phyloP scores from a whole-genome alignment of 73 alveolate species.

The Symbiodinium pilosum region DNA sequence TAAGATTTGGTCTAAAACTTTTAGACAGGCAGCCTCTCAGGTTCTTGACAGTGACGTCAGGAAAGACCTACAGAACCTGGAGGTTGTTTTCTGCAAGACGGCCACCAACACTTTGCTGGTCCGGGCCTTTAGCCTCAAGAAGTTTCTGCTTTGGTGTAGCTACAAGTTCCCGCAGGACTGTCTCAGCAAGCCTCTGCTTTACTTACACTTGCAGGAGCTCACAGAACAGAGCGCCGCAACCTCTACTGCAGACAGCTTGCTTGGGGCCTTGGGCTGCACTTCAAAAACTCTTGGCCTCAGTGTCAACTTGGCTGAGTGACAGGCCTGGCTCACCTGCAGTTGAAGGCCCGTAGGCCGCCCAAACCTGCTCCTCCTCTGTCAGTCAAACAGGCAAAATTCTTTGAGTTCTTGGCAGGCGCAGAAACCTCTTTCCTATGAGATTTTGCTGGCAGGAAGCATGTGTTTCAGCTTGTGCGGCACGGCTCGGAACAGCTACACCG shows the following conservation, averaged over 20 bases:
- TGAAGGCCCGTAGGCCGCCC: not conserved
- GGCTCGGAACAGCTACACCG: not conserved
- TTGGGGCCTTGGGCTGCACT: not conserved
- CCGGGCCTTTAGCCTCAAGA: not conserved
- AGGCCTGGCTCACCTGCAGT: not conserved
- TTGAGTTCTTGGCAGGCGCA: not conserved
- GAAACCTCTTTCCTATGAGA: not conserved
- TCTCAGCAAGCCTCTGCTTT: not conserved
- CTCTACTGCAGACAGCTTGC: not conserved
- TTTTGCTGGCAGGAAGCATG: not conserved
- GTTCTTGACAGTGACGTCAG: no score
- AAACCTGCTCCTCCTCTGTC: not conserved
- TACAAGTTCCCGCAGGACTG: not conserved
- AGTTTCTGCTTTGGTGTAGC: not conserved
- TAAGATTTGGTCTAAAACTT: no score
- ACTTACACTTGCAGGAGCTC: not conserved
- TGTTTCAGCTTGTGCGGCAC: not conserved
- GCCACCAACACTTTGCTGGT: not conserved
- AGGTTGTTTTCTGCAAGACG: no score
- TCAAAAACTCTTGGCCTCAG: not conserved
- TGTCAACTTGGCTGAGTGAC: not conserved
- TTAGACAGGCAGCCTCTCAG: no score
- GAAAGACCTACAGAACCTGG: not conserved
- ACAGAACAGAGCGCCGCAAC: not conserved
- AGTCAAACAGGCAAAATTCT: not conserved